These are phyloP conservation scores for Gastrolobium bilobum DNA, from an alignment of 306 rosid species.

Conservation along the genomic window DNA sequence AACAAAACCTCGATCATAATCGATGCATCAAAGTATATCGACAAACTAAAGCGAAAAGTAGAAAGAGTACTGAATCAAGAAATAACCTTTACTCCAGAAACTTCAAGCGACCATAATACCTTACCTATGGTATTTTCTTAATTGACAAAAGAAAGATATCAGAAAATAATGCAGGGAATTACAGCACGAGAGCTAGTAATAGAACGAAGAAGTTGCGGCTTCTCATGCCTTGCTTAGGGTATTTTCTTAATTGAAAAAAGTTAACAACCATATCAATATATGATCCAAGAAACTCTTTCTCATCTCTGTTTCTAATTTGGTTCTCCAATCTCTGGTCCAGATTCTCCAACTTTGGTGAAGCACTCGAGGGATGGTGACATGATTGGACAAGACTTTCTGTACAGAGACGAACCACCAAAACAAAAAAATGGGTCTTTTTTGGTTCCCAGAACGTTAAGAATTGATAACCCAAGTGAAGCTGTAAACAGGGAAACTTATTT, in stretches of 20 bases:
- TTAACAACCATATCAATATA: too few relatives aligned
- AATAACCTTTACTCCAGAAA: slow-evolving; percentile 58
- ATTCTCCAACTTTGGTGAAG: slow-evolving; percentile 74
- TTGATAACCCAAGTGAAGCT: slow-evolving; percentile 90
- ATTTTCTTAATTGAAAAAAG: too few relatives aligned
- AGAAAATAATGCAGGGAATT: too few relatives aligned
- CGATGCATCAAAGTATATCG: slow-evolving; percentile 92
- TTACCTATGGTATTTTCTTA: slow-evolving; percentile 69
- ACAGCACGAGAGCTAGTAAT: too few relatives aligned
- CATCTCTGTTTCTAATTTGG: too few relatives aligned
- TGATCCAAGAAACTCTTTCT: too few relatives aligned
- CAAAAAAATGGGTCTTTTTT: slow-evolving; percentile 71
- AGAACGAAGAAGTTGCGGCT: too few relatives aligned
- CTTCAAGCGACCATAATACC: slow-evolving; percentile 62
- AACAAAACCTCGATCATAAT: slow-evolving; percentile 79
- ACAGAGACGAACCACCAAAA: slow-evolving; percentile 57
- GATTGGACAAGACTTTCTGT: slow-evolving; percentile 48
- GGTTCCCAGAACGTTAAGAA: slow-evolving; percentile 87
- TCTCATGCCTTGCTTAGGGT: too few relatives aligned
- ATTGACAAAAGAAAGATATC: too few relatives aligned
- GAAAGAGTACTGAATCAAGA: slow-evolving; percentile 86
- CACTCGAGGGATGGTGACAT: slow-evolving; percentile 73
- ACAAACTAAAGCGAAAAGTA: slow-evolving; percentile 84
- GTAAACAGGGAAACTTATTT: too few relatives aligned
- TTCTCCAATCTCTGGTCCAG: slow-evolving; percentile 54